phyloP scores from a whole-genome alignment of 1,284 basidiomycete genomes.

The Sphaerobolus stellatus region DNA sequence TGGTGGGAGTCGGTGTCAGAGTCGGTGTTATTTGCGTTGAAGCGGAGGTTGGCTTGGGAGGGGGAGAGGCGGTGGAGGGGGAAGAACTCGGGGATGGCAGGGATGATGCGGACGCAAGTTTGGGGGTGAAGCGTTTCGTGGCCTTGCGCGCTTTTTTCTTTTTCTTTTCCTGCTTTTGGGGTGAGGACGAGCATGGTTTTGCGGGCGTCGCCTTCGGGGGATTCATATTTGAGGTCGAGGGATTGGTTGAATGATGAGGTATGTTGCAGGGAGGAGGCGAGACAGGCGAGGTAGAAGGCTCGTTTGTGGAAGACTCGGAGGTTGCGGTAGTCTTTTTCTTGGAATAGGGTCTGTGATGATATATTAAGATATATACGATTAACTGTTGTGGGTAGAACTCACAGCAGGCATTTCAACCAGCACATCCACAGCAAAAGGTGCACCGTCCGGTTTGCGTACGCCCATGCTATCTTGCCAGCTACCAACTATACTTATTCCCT shows the following conservation, averaged over 20 bases:
- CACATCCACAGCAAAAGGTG: conserved; percentile 75
- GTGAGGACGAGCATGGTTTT: conserved; percentile 65
- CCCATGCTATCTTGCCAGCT: conserved; percentile 64
- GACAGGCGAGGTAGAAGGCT: conserved; percentile 83
- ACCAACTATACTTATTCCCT: conserved; percentile 68
- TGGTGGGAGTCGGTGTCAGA: conserved; percentile 14
- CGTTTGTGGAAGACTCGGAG: conserved; percentile 92
- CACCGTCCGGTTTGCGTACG: conserved; percentile 63
- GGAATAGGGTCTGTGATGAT: conserved; percentile 65
- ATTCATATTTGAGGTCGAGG: conserved; percentile 64
- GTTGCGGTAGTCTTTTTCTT: conserved; percentile 93
- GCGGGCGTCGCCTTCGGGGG: conserved; percentile 63
- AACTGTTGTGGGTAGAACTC: conserved; percentile 28
- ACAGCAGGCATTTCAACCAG: conserved; percentile 87
- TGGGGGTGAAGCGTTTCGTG: conserved; percentile 45
- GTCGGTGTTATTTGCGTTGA: conserved; percentile 15
- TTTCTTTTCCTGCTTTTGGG: conserved; percentile 49
- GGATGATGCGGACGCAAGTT: conserved; percentile 74
- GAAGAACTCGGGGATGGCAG: conserved; percentile 58
- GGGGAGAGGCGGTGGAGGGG: conserved; percentile 73
- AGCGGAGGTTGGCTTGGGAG: conserved; percentile 67
- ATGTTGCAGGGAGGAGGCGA: conserved; percentile 68
- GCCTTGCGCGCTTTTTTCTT: conserved; percentile 21
- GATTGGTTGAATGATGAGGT: conserved; percentile 39
- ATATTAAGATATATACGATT: conserved; percentile 4